Conservation (phyloP, 2,329 filamentous ascomycete species). For the Colletotrichum kahawae region DNA sequence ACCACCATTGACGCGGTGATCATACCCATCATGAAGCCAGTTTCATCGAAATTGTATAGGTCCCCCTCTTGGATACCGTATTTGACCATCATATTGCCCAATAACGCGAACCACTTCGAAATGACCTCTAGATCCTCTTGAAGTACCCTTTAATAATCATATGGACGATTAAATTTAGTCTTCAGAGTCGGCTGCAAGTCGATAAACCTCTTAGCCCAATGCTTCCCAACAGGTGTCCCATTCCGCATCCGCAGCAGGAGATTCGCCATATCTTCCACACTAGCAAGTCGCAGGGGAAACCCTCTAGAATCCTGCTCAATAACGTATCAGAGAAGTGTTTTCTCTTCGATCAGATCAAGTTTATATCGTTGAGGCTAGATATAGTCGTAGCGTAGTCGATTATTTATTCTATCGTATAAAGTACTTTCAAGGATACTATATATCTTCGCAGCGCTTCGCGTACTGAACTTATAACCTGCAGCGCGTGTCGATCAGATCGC, state of each 20-base stretch:
- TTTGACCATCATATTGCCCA: background rate
- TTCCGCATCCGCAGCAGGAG: background rate
- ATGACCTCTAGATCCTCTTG: background rate
- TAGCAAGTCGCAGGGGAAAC: background rate
- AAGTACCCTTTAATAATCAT: background rate
- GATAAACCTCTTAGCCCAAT: background rate
- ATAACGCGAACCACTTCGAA: background rate
- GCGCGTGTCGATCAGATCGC: background rate
- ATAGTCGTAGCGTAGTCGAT: no score
- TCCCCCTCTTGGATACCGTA: background rate
- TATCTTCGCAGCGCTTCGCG: no score
- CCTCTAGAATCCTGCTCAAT: background rate
- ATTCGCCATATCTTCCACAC: background rate
- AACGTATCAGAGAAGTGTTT: background rate
- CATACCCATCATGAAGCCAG: background rate
- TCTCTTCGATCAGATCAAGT: no score
- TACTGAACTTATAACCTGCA: no score
- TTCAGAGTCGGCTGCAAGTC: background rate
- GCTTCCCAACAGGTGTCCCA: background rate
- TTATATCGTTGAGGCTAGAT: no score
- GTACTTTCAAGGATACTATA: no score
- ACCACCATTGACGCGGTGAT: no score
- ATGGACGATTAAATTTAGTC: no score
- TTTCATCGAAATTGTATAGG: background rate
- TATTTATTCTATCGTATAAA: no score